Percentiles rank a stretch among this genome's conserved stretches.
These are phyloP conservation scores for Heliamphora pulchella DNA, from an alignment of 179 eudicot species.

Conservation along the genomic window DNA sequence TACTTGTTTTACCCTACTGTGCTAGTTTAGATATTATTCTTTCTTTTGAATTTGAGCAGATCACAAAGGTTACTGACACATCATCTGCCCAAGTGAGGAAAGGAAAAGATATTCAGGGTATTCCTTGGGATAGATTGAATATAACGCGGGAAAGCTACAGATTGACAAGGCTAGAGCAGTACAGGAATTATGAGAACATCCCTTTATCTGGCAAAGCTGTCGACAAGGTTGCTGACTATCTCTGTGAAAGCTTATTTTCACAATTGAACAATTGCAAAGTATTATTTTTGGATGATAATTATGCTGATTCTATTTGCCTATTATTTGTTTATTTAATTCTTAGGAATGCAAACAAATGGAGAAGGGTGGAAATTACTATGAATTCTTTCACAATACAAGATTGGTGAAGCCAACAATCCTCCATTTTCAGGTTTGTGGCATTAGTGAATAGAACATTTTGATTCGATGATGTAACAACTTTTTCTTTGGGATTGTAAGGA, in stretches of 20 bases:
- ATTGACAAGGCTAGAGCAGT: slow-evolving; percentile 65
- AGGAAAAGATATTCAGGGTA: slow-evolving; percentile 91
- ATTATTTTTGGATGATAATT: neutral
- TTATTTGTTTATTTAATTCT: neutral
- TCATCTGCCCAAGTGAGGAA: slow-evolving; percentile 71
- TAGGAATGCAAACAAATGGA: slow-evolving; percentile 59
- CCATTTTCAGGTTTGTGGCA: slow-evolving; percentile 68
- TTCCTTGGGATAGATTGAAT: slow-evolving; percentile 75
- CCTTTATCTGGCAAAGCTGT: slow-evolving; percentile 57
- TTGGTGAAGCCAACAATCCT: slow-evolving; percentile 80
- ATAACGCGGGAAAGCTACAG: slow-evolving; percentile 68
- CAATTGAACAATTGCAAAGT: neutral
- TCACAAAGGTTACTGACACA: slow-evolving; percentile 72
- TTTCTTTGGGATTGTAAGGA: neutral
- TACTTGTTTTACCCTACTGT: neutral
- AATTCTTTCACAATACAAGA: slow-evolving; percentile 72
- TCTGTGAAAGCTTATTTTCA: neutral
- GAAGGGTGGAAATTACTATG: slow-evolving; percentile 63
- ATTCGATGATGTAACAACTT: neutral
- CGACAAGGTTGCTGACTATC: slow-evolving; percentile 43
- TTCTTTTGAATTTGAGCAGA: slow-evolving; percentile 28
- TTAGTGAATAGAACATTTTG: neutral
- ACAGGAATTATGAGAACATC: slow-evolving; percentile 71
- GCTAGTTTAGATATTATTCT: neutral
- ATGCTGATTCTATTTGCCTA: neutral